phyloP scores from a whole-genome alignment of 805 yeast genomes.

The Lipomyces kockii region DNA sequence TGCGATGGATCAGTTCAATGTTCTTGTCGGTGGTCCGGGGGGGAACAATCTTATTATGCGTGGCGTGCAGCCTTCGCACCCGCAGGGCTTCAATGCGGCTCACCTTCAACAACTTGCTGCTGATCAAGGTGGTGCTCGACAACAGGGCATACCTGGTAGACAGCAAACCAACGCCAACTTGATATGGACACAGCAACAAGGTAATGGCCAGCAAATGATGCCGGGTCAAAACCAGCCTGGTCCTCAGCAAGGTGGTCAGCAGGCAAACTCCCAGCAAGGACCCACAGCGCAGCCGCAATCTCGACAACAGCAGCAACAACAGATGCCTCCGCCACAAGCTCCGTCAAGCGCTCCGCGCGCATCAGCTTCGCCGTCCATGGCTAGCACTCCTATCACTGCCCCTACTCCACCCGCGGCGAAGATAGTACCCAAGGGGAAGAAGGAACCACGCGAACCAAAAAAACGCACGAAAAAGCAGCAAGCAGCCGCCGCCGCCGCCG shows the following conservation, averaged over 20 bases:
- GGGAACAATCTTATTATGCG: conserved; percentile 33
- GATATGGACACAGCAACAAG: conserved; percentile 27
- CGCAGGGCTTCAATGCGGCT: conserved; percentile 16
- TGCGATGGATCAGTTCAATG: conserved; percentile 42
- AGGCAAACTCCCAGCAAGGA: not conserved
- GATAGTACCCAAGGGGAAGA: conserved; percentile 29
- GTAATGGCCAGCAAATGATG: conserved; percentile 11
- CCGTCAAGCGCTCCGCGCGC: conserved; percentile 20
- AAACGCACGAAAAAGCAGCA: conserved; percentile 29
- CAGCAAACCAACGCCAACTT: conserved; percentile 18
- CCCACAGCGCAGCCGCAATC: conserved; percentile 11
- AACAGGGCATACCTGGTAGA: conserved; percentile 17
- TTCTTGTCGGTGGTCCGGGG: conserved; percentile 40
- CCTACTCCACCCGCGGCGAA: conserved; percentile 37
- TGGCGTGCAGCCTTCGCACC: conserved; percentile 24
- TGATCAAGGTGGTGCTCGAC: conserved; percentile 13
- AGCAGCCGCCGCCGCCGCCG: conserved; percentile 22
- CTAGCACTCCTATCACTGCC: conserved; percentile 30
- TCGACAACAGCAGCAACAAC: conserved; percentile 30
- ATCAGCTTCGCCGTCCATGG: conserved; percentile 29
- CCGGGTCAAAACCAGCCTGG: conserved; percentile 11
- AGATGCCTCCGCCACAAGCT: conserved; percentile 36
- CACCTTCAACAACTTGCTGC: conserved; percentile 28
- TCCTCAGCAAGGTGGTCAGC: conserved; percentile 2
- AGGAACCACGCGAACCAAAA: conserved; percentile 32